Base-by-base conservation (phyloP, 305 asterid genomes). In the Nicotiana rustica region DNA sequence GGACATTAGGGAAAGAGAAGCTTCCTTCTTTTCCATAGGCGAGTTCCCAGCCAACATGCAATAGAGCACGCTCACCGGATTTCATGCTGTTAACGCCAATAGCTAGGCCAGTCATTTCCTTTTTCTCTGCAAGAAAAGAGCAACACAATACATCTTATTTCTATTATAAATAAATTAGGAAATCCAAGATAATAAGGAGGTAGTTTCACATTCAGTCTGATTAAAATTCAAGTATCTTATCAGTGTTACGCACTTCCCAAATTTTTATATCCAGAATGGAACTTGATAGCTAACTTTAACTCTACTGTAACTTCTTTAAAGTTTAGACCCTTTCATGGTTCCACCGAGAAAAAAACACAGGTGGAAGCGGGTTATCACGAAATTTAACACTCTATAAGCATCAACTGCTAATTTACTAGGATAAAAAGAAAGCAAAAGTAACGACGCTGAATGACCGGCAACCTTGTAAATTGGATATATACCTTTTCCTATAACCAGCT, bases 1-100 rank as follows among this genome's bases (percentile, higher is more conserved):
- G 97, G 80, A 96, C 99, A 88, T 96, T 96, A 75, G 99, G 99
- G 86, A 96, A 96, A 79, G 99, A 96, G 88, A 96, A 96, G 91
- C 82, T 96, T 84, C 99, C 99, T 90, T 92, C 97, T 87, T 94
- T 89, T 82, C 99, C 99, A 83, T 96, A 96, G 67, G 96, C 99
- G 82, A 96, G 90, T 88, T 96, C 98, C 97, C 98, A 93, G 56
- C 94, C 93, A 80, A 94, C 95, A 82, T 85, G 92, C 66, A 96
- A 83, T 85, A 94, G 83, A 19, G 99, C 96, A 78, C 96, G 98
- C 82, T 96, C 99, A 47, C 99, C 97, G 79, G 98, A 84, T 89
- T 90, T 91, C 98, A 96, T 94, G 92, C 86, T 88, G 84, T 97
- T 87, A 85, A 96, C 76, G 61, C 97, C 98, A 79, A 96, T 89